Conservation (phyloP, 192 early-diverging fungal genomes). For the Coemansia sp. region DNA sequence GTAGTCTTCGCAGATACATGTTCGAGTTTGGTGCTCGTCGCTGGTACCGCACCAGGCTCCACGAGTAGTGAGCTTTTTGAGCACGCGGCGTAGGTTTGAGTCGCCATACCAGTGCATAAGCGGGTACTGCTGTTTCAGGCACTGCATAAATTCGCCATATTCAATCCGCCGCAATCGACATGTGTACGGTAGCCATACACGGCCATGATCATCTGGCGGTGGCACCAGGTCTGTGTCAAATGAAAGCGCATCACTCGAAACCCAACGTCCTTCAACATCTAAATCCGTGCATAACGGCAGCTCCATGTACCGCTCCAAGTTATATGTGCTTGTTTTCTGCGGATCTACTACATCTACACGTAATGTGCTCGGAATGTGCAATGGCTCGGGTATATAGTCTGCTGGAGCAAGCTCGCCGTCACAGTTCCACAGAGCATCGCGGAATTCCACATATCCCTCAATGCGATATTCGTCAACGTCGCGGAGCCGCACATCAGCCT, state of each 20-base stretch:
- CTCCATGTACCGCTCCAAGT: conserved; percentile 29
- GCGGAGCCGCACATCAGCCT: conserved; percentile 45
- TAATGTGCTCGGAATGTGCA: conserved; percentile 18
- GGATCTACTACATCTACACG: conserved; percentile 5
- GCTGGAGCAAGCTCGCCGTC: conserved; percentile 32
- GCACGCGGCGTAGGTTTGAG: conserved; percentile 50
- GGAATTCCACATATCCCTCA: conserved; percentile 45
- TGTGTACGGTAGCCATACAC: conserved; percentile 54
- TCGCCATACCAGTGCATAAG: conserved; percentile 54
- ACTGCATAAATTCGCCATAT: conserved; percentile 41
- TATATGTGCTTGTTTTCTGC: not conserved
- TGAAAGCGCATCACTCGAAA: conserved; percentile 15
- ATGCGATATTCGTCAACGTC: conserved; percentile 43
- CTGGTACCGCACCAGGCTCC: conserved; percentile 47
- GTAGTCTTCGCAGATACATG: conserved; percentile 57
- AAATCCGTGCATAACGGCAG: conserved; percentile 46
- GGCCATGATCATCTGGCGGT: conserved; percentile 29
- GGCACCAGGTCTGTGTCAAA: conserved; percentile 4
- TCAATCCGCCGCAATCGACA: conserved; percentile 43
- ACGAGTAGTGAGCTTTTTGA: conserved; percentile 52
- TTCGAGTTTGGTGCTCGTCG: conserved; percentile 8
- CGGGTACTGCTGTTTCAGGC: conserved; percentile 29
- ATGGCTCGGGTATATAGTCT: conserved; percentile 31
- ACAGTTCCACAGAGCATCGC: conserved; percentile 54
- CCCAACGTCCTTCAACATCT: conserved; percentile 50